Conservation (phyloP, 345 rosid genomes). For the Aquilaria malaccensis region DNA sequence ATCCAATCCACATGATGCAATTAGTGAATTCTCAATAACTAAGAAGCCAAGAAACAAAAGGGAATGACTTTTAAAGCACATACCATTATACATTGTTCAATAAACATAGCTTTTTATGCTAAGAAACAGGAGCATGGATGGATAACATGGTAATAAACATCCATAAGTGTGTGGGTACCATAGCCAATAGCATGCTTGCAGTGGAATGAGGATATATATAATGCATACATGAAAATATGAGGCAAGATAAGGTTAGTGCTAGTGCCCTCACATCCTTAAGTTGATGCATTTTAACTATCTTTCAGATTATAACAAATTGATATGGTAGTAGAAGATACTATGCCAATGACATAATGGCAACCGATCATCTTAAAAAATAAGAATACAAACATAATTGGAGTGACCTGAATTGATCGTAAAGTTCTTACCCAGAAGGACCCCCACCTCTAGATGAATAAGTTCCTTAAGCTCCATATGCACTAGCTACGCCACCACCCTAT, state of each 20-base stretch:
- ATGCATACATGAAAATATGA: too few relatives aligned
- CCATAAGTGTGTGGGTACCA: too few relatives aligned
- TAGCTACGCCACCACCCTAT: conserved; percentile 64
- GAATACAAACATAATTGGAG: too few relatives aligned
- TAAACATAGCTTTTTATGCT: conserved; percentile 80
- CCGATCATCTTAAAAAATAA: too few relatives aligned
- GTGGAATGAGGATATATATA: too few relatives aligned
- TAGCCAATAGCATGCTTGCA: too few relatives aligned
- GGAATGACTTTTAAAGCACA: conserved; percentile 9
- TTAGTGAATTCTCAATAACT: conserved; percentile 20
- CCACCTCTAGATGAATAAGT: conserved; percentile 75
- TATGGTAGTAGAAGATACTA: too few relatives aligned
- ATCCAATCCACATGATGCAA: conserved; percentile 16
- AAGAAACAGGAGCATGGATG: conserved; percentile 63
- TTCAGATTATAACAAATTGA: too few relatives aligned
- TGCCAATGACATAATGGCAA: too few relatives aligned
- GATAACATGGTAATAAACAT: conserved; percentile 72
- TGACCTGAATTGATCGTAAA: conserved; percentile 5
- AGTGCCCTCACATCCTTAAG: too few relatives aligned
- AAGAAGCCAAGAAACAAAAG: conserved; percentile 12
- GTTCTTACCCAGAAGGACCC: conserved; percentile 60
- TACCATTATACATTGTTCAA: conserved; percentile 46
- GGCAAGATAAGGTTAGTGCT: too few relatives aligned
- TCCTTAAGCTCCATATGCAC: conserved; percentile 83
- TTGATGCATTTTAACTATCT: too few relatives aligned